Percentiles rank a stretch among this genome's conserved stretches.
These are phyloP conservation scores for Gautieria morchelliformis DNA, from an alignment of 768 basidiomycete genomes.

Conservation along the genomic window DNA sequence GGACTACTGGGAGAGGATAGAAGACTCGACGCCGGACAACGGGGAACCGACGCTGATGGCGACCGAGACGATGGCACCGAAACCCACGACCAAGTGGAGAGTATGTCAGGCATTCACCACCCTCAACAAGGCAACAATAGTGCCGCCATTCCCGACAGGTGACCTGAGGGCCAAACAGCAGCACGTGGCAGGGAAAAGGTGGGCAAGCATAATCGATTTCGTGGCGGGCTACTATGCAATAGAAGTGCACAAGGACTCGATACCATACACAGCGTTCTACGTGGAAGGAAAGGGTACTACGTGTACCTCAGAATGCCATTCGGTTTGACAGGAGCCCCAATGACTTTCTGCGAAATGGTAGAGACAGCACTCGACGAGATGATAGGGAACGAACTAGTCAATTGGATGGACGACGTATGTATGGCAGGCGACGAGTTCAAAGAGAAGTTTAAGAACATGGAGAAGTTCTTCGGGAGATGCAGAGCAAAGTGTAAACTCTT, in stretches of 20 bases:
- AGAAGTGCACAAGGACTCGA: conserved; percentile 3
- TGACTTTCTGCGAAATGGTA: conserved; percentile 14
- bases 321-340: conserved; percentile 10
- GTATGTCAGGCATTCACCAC: conserved; percentile 29
- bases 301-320: conserved; percentile 14
- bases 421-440: conserved; percentile 24
- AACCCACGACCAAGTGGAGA: conserved; percentile 21
- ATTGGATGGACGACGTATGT: conserved; percentile 23
- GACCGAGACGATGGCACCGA: too few relatives aligned
- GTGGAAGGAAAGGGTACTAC: conserved; percentile 4
- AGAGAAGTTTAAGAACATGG: conserved; percentile 13
- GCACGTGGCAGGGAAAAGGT: conserved; percentile 26
- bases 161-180: conserved; percentile 32
- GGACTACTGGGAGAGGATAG: conserved; percentile 10
- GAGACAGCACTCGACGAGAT: conserved; percentile 9
- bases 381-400: too few relatives aligned
- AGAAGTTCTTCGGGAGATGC: too few relatives aligned
- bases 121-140: conserved; percentile 17
- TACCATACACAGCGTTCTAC: conserved; percentile 6
- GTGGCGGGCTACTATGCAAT: conserved; percentile 26
- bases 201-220: conserved; percentile 25
- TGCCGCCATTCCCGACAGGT: conserved; percentile 17
- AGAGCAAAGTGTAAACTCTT: conserved; percentile 29
- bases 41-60: too few relatives aligned
- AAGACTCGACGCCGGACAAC: not conserved